Evolutionary conservation across 192 early-diverging fungal species (phyloP).

Genomic region (Linnemannia zychae): DNA sequence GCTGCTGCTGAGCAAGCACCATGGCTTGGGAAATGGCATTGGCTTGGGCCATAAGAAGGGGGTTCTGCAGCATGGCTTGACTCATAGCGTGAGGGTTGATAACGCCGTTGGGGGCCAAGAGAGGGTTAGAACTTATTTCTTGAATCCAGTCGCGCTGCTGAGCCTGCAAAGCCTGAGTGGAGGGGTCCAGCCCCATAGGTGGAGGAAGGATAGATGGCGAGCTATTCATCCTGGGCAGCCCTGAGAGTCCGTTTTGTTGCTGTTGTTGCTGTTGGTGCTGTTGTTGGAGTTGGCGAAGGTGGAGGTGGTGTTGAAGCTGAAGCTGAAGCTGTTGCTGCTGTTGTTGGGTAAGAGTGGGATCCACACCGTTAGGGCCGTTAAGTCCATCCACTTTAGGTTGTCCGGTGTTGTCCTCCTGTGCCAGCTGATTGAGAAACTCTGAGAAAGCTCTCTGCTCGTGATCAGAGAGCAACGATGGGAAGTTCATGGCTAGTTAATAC

Average conservation of each 20-base stretch:
- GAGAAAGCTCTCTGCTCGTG: slow-evolving; percentile 57
- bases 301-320: slow-evolving; percentile 48
- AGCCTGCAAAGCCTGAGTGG: slow-evolving; percentile 24
- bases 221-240: slow-evolving; percentile 2
- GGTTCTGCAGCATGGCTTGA: slow-evolving; percentile 32
- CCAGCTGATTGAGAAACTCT: slow-evolving; percentile 53
- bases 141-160: slow-evolving; percentile 32
- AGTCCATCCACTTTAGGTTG: slow-evolving; percentile 16
- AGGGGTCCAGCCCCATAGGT: slow-evolving; percentile 9
- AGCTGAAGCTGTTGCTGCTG: slow-evolving; percentile 54
- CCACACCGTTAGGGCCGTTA: slow-evolving; percentile 20
- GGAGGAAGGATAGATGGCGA: slow-evolving; percentile 1
- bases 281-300: slow-evolving; percentile 51
- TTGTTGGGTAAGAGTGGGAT: slow-evolving; percentile 44
- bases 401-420: slow-evolving; percentile 38
- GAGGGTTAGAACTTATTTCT: slow-evolving; percentile 25
- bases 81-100: slow-evolving; percentile 36
- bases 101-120: slow-evolving; percentile 20
- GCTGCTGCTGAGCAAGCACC: slow-evolving; percentile 41
- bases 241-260: slow-evolving; percentile 15
- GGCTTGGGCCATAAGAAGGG: slow-evolving; percentile 29
- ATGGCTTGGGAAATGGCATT: slow-evolving; percentile 33
- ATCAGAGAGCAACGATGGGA: slow-evolving; percentile 55
- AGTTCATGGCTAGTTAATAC: slow-evolving; percentile 28
- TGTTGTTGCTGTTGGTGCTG: slow-evolving; percentile 51